These are phyloP conservation scores for Clavispora phyllophila DNA, from an alignment of 805 yeast species.

Conservation along the genomic window DNA sequence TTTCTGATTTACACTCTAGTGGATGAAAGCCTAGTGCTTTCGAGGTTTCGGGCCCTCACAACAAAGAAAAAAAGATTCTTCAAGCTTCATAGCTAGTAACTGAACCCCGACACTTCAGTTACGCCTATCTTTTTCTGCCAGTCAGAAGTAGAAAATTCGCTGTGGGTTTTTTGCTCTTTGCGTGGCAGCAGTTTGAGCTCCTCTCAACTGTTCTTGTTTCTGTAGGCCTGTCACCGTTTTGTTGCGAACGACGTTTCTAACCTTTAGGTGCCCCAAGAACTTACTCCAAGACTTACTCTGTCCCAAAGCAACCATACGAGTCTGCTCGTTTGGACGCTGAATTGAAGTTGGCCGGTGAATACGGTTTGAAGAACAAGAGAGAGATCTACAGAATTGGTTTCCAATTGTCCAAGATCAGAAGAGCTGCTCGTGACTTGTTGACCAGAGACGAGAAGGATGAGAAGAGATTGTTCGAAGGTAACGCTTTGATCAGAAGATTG, in stretches of 20 bases:
- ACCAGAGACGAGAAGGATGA: conserved; percentile 99
- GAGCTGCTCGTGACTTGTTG: conserved; percentile 99
- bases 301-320: conserved; percentile 99
- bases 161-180: neutral
- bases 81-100: conserved; percentile 39
- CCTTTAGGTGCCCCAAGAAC: conserved; percentile 93
- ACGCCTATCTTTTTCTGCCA: conserved; percentile 22
- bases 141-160: neutral
- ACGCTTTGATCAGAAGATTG: conserved; percentile 99
- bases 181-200: neutral
- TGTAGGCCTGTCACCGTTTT: neutral
- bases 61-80: conserved; percentile 5
- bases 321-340: conserved; percentile 99
- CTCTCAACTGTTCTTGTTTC: neutral
- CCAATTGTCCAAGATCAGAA: conserved; percentile 99
- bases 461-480: conserved; percentile 99
- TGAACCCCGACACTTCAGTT: conserved; percentile 90
- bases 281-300: conserved; percentile 98
- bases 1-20: conserved; percentile 1
- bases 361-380: conserved; percentile 99
- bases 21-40: conserved; percentile 4
- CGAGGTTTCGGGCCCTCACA: conserved; percentile 74
- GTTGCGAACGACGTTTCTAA: conserved; percentile 17
- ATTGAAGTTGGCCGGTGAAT: conserved; percentile 99
- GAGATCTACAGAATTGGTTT: conserved; percentile 99